Percentiles rank a stretch among this genome's conserved stretches.
These are phyloP conservation scores for Neofusicoccum parvum DNA, from an alignment of 2,329 filamentous ascomycete species.

Conservation along the genomic window DNA sequence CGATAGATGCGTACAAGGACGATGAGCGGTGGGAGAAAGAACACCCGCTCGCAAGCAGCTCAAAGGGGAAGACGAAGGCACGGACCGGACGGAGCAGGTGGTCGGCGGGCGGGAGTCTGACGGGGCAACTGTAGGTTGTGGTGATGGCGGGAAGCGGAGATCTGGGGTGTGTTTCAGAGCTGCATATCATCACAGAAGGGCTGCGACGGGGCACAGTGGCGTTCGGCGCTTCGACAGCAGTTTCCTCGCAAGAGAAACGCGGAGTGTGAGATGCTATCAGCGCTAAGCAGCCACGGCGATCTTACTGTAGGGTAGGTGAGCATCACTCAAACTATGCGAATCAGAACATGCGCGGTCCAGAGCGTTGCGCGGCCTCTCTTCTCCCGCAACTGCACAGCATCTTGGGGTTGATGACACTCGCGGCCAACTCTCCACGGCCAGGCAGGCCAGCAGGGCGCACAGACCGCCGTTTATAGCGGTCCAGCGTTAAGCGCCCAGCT, in stretches of 20 bases:
- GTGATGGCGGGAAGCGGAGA: not conserved
- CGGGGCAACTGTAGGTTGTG: conserved; percentile 35
- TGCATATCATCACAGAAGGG: conserved; percentile 12
- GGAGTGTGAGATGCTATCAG: conserved; percentile 5
- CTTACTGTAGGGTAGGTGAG: conserved; percentile 5
- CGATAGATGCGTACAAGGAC: conserved; percentile 65
- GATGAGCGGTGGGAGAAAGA: conserved; percentile 77
- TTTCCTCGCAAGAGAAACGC: not conserved
- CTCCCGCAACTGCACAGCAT: not conserved
- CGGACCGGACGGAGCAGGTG: conserved; percentile 35
- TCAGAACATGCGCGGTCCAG: not conserved
- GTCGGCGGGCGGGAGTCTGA: conserved; percentile 38
- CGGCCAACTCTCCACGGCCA: not conserved
- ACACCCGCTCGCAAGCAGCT: conserved; percentile 59
- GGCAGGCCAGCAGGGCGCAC: not conserved
- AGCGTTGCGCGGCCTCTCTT: not conserved
- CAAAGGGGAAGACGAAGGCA: conserved; percentile 46
- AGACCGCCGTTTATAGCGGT: conserved; percentile 2
- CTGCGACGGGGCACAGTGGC: not conserved
- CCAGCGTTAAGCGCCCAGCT: conserved; percentile 5
- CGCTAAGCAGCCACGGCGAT: not conserved
- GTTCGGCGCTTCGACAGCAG: conserved; percentile 8
- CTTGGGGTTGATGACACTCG: not conserved
- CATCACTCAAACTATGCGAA: not conserved
- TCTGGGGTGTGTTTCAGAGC: conserved; percentile 12